Percentiles rank a stretch among this genome's conserved stretches.
Evolutionary conservation across 768 basidiomycete genomes (phyloP).

Genomic region (Filobasidium floriforme): DNA sequence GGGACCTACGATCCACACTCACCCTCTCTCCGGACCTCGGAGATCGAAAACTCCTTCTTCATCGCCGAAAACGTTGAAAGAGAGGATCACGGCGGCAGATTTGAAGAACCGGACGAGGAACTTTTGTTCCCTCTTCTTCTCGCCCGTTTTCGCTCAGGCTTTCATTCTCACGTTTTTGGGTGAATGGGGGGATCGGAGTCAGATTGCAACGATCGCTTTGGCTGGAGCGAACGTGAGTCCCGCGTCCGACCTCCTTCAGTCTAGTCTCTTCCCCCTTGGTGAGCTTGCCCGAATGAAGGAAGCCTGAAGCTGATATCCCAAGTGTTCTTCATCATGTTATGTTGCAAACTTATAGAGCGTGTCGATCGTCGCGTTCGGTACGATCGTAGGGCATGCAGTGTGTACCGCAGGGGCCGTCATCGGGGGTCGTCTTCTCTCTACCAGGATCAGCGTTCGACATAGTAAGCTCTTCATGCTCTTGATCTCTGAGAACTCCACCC

Average conservation of each 20-base stretch:
- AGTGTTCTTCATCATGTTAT: not conserved
- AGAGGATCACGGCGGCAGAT: constrained; percentile 20
- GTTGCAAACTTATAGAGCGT: constrained; percentile 59
- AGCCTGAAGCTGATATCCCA: not conserved
- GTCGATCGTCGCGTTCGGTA: constrained; percentile 81
- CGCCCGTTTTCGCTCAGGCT: constrained; percentile 89
- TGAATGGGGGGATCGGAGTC: constrained; percentile 97
- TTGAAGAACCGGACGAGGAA: constrained; percentile 65
- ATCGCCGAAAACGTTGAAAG: not conserved
- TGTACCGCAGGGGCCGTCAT: constrained; percentile 86
- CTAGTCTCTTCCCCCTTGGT: not conserved
- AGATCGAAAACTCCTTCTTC: not conserved
- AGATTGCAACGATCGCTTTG: constrained; percentile 92
- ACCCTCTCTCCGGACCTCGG: constrained; percentile 21
- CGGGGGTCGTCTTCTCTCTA: constrained; percentile 86
- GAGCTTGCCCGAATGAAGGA: not conserved
- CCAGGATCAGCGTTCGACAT: constrained; percentile 90
- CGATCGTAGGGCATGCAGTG: constrained; percentile 73
- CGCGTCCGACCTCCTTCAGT: not conserved
- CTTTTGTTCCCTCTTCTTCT: constrained; percentile 70
- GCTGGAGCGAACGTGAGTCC: constrained; percentile 81
- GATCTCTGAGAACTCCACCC: too few relatives aligned
- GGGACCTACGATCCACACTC: constrained; percentile 14
- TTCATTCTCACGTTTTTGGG: constrained; percentile 95
- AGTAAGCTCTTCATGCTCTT: constrained; percentile 53